Evolutionary conservation across 345 rosid species (phyloP).

Genomic region (Eucalyptus albens): DNA sequence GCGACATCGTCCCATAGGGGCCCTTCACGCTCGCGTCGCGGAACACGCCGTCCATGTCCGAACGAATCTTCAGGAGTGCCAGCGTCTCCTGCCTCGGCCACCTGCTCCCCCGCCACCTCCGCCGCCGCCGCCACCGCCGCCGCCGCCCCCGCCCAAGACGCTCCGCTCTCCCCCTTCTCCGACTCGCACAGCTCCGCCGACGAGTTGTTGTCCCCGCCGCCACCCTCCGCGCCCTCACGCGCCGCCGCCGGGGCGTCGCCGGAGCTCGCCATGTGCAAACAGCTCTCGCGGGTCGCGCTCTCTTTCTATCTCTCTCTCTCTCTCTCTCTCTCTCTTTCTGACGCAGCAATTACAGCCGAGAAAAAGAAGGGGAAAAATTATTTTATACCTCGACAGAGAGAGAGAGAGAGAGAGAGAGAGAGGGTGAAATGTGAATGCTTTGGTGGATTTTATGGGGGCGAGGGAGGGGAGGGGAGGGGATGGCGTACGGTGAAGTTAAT

Average conservation of each 20-base stretch:
- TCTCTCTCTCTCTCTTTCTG: background rate
- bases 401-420: background rate
- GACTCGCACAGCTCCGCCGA: background rate
- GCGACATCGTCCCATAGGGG: conserved; percentile 56
- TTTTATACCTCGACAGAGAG: background rate
- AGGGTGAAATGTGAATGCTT: background rate
- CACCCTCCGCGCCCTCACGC: background rate
- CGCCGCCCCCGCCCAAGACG: background rate
- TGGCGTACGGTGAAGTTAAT: background rate
- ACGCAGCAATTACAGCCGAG: background rate
- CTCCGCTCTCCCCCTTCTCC: background rate
- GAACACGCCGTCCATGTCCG: conserved; percentile 38
- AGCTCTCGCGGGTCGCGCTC: background rate
- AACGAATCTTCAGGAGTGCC: conserved; percentile 35
- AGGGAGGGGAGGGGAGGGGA: too few species aligned
- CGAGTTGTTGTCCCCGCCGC: background rate
- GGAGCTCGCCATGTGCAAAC: background rate
- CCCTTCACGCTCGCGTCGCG: conserved; percentile 36
- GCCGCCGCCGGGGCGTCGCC: background rate
- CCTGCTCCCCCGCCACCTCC: conserved; percentile 6
- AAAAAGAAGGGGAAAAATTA: background rate
- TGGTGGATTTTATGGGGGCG: background rate
- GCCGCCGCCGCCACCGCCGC: background rate
- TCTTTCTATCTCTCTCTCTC: background rate
- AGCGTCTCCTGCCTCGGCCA: conserved; percentile 43